Base-by-base conservation (phyloP, 2,329 filamentous ascomycete species). In the Aspergillus sp. region DNA sequence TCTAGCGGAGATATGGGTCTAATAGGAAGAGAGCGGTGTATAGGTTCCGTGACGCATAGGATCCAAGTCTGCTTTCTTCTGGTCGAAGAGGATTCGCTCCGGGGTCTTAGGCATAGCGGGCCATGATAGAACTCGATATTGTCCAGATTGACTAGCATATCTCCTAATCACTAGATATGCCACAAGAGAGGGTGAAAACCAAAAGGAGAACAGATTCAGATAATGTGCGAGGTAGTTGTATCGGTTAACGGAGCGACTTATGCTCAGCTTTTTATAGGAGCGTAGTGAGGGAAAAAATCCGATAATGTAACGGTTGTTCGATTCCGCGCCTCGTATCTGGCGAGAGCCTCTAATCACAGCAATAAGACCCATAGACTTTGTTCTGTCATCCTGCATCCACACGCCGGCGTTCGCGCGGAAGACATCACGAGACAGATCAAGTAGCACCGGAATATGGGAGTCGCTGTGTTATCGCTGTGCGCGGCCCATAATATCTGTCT, bases 71-170 rank as follows among this genome's bases (percentile, higher is more conserved):
- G 24, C 24, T 26, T 5, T 26, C 24, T 26, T 26, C n/a, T 26
- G 24, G 24, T 26, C 14, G 24, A 26, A 5, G 24, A 26, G n/a
- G 14, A 26, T 12, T 13, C 14, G 24, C 24, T 26, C n/a, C 14
- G 24, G 24, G 14, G 14, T 26, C 14, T 11, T n/a, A 4, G 24
- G n/a, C 24, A 26, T 26, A 13, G 24, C n/a, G 24, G 24, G 14
- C 24, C 24, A 26, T 26, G 24, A 26, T 26, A 26, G 24, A 26
- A 26, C 14, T 26, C 24, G n/a, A 26, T 26, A 11, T 26, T 11
- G 14, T 26, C 24, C n/a, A 26, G 24, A 13, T 13, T 26, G 24
- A 26, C 24, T 12, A 26, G 14, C 24, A 26, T 26, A 26, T 26
- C n/a, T 26, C 11, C 5, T 26, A 13, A 26, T 13, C n/a, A n/a